Percentiles rank a stretch among this genome's conserved stretches.
These are phyloP conservation scores for Phytophthora foliorum DNA, from an alignment of 352 stramenopile genomes.

Conservation along the genomic window DNA sequence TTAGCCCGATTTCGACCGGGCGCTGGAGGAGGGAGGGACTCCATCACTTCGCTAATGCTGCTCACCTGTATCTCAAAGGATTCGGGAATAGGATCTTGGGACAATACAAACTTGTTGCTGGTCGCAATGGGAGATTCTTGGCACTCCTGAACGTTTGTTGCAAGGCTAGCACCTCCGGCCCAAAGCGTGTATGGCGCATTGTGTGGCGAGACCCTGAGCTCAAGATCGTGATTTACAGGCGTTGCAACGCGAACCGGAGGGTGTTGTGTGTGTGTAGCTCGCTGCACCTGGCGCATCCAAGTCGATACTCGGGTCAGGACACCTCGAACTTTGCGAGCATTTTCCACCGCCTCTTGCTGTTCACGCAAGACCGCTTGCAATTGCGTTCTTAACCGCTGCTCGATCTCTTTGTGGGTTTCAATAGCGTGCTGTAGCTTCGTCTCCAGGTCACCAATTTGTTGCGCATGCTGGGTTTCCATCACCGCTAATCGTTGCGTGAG, in stretches of 20 bases:
- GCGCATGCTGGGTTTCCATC: constrained; percentile 24
- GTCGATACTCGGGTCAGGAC: constrained; percentile 30
- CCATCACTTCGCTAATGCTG: not conserved
- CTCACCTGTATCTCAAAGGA: constrained; percentile 9
- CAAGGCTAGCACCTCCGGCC: constrained; percentile 5
- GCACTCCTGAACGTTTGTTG: constrained; percentile 19
- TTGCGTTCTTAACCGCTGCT: constrained; percentile 23
- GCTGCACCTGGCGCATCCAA: constrained; percentile 39
- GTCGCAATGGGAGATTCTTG: constrained; percentile 13
- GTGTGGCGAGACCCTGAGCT: constrained; percentile 22
- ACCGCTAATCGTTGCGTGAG: constrained; percentile 14
- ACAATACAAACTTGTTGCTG: constrained; percentile 4
- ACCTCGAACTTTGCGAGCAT: constrained; percentile 33
- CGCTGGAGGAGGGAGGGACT: constrained; percentile 24
- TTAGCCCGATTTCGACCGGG: constrained; percentile 27
- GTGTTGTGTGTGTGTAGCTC: constrained; percentile 14
- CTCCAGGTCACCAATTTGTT: constrained; percentile 24
- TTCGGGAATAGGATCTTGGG: constrained; percentile 18
- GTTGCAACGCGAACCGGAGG: constrained; percentile 4
- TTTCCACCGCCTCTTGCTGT: constrained; percentile 36
- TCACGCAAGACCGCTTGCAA: constrained; percentile 24
- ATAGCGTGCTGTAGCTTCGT: constrained; percentile 28
- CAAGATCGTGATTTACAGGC: constrained; percentile 13
- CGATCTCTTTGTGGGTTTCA: constrained; percentile 21
- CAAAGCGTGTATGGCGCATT: constrained; percentile 29